Evolutionary conservation across 805 yeast genomes (phyloP).

Genomic region (Cephaloascus albidus): DNA sequence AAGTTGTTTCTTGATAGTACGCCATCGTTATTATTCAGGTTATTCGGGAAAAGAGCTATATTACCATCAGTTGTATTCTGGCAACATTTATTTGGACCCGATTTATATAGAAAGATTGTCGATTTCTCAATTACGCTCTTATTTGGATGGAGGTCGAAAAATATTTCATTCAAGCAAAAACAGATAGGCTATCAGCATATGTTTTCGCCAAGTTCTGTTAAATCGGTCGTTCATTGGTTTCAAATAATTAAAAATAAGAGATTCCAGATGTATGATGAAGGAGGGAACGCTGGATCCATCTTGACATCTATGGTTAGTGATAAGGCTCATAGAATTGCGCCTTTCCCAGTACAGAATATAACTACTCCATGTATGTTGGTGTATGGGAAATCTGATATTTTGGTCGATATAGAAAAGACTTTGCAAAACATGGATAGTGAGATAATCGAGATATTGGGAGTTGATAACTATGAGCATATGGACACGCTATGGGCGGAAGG

Average conservation of each 20-base stretch:
- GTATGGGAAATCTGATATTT: conserved; percentile 18
- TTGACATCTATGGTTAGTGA: neutral
- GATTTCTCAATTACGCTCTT: conserved; percentile 60
- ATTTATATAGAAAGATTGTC: conserved; percentile 60
- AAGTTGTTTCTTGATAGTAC: conserved; percentile 68
- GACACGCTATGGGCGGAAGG: conserved; percentile 20
- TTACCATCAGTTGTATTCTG: conserved; percentile 75
- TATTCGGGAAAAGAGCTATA: conserved; percentile 69
- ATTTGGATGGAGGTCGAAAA: conserved; percentile 71
- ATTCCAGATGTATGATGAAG: conserved; percentile 88
- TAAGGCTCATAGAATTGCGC: conserved; percentile 34
- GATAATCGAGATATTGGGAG: conserved; percentile 9
- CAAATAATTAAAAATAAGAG: conserved; percentile 71
- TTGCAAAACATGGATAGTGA: conserved; percentile 13
- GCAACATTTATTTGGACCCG: conserved; percentile 71
- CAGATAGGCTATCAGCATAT: conserved; percentile 75
- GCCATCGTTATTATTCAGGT: conserved; percentile 57
- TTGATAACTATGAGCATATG: conserved; percentile 20
- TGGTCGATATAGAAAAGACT: conserved; percentile 16
- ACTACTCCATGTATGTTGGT: conserved; percentile 1
- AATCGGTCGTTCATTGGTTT: conserved; percentile 93
- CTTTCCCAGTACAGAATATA: conserved; percentile 32
- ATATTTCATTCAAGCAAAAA: conserved; percentile 70
- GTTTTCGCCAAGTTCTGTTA: conserved; percentile 87
- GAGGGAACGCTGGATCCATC: neutral